These are phyloP conservation scores for Pythium rishiriense DNA, from an alignment of 352 stramenopile genomes.

Conservation along the genomic window DNA sequence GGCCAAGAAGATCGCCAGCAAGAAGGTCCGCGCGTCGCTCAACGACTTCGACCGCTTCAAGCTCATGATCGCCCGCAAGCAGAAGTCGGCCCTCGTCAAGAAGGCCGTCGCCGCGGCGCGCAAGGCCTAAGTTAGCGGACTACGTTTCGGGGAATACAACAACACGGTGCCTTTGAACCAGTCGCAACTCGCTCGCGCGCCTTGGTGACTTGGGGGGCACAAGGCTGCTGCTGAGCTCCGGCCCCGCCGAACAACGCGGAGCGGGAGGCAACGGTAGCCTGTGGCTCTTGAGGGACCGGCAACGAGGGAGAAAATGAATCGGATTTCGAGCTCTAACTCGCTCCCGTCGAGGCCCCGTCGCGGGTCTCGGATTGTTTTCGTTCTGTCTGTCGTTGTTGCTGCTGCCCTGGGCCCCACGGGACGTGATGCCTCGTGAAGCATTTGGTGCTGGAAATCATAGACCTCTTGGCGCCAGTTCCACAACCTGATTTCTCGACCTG, in stretches of 20 bases:
- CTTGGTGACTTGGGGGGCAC: not conserved
- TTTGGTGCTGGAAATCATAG: too few species aligned
- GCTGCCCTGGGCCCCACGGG: too few species aligned
- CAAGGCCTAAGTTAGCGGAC: constrained; percentile 48
- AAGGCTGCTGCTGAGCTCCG: not conserved
- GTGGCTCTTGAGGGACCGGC: not conserved
- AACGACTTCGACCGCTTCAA: constrained; percentile 99
- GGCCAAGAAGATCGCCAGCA: constrained; percentile 98
- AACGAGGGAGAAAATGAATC: constrained; percentile 24
- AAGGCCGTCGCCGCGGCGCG: constrained; percentile 80
- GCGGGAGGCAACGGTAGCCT: not conserved
- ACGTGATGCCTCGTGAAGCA: too few species aligned
- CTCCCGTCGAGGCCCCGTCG: not conserved
- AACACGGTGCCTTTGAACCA: constrained; percentile 30
- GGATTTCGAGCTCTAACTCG: constrained; percentile 18
- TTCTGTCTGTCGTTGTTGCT: not conserved
- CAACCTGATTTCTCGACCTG: too few species aligned
- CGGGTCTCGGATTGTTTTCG: not conserved
- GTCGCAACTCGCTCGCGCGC: constrained; percentile 4
- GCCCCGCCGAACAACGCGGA: not conserved
- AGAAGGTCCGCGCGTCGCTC: constrained; percentile 94
- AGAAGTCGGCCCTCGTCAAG: constrained; percentile 96
- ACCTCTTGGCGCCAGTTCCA: too few species aligned
- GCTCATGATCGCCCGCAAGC: constrained; percentile 99
- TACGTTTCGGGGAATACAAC: constrained; percentile 19